phyloP scores from a whole-genome alignment of 352 stramenopile genomes.

The Globisporangium uncinulatum region DNA sequence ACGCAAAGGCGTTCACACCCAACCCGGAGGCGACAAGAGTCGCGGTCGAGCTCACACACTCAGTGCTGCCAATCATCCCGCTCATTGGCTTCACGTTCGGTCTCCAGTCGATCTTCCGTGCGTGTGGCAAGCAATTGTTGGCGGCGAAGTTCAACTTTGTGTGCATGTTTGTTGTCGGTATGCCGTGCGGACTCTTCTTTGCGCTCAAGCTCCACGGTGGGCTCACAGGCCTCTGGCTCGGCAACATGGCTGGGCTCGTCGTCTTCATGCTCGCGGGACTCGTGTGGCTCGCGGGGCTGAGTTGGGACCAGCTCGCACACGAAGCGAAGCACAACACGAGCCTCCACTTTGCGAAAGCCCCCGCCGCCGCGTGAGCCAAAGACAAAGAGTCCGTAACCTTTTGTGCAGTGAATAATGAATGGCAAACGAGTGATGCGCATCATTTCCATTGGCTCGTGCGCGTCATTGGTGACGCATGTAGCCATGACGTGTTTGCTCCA shows the following conservation, averaged over 20 bases:
- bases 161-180: slow-evolving; percentile 16
- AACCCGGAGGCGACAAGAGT: slow-evolving; percentile 6
- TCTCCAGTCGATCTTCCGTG: slow-evolving; percentile 15
- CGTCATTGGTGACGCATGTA: no score
- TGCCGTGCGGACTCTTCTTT: slow-evolving; percentile 17
- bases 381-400: no score
- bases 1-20: slow-evolving; percentile 14
- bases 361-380: background rate
- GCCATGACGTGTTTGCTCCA: no score
- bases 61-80: slow-evolving; percentile 6
- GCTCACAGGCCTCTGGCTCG: slow-evolving; percentile 21
- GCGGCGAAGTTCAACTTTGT: slow-evolving; percentile 18
- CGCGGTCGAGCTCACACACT: slow-evolving; percentile 2
- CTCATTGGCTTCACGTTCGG: slow-evolving; percentile 10
- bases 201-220: slow-evolving; percentile 14
- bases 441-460: no score
- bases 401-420: no score
- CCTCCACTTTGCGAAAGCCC: background rate
- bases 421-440: no score
- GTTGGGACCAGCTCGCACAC: slow-evolving; percentile 10
- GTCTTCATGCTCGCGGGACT: slow-evolving; percentile 14
- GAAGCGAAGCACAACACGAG: slow-evolving; percentile 12
- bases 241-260: slow-evolving; percentile 11
- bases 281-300: slow-evolving; percentile 15
- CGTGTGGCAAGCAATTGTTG: slow-evolving; percentile 15